phyloP scores from a whole-genome alignment of 164 flowering plant species.

The Vitis rotundifolia region DNA sequence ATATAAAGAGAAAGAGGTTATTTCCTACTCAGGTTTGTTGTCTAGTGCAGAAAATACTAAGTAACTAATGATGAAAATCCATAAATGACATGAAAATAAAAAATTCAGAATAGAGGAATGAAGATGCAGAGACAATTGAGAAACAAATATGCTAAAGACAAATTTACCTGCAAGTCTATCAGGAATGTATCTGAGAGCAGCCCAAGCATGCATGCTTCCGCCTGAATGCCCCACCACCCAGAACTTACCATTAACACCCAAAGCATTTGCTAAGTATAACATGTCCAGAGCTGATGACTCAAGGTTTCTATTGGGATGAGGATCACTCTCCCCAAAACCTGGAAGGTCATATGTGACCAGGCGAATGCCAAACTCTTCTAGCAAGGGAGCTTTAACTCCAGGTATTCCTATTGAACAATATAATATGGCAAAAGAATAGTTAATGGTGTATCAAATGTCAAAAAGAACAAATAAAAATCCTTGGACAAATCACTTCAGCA shows the following conservation, averaged over 20 bases:
- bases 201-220: constrained; percentile 88
- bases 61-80: no score
- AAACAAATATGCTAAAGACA: background rate
- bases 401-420: constrained; percentile 53
- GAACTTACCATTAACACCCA: constrained; percentile 69
- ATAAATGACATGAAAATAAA: background rate
- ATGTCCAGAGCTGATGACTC: constrained; percentile 82
- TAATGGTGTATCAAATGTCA: background rate
- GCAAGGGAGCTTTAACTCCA: constrained; percentile 60
- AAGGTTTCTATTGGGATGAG: constrained; percentile 74
- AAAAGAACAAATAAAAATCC: background rate
- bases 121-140: no score
- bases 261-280: constrained; percentile 54
- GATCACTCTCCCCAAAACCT: constrained; percentile 98
- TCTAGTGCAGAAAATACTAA: background rate
- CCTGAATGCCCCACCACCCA: constrained; percentile 88
- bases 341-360: constrained; percentile 91
- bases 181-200: constrained; percentile 82
- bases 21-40: background rate
- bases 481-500: background rate
- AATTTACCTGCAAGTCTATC: constrained; percentile 72
- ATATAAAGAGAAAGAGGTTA: background rate
- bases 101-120: background rate
- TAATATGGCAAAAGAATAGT: background rate
- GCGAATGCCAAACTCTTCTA: constrained; percentile 83